Evolutionary conservation across 768 basidiomycete species (phyloP).

Genomic region (Leccinum imitatum): DNA sequence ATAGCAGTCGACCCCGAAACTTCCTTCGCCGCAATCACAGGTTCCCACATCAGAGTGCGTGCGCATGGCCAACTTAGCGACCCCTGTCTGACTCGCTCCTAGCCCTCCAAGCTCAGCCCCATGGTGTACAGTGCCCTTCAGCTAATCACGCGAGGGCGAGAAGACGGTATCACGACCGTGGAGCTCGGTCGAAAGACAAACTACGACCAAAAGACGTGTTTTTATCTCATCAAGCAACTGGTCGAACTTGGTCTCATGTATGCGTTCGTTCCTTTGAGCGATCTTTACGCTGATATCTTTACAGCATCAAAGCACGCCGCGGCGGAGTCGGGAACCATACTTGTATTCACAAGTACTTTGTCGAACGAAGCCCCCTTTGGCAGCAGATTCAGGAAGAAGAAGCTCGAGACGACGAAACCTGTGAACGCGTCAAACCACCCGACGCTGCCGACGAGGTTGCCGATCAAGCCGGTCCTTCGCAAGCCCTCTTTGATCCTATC

Average conservation of each 20-base stretch:
- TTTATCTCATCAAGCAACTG: slow-evolving; percentile 79
- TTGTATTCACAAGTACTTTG: slow-evolving; percentile 83
- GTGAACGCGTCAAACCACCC: slow-evolving; percentile 10
- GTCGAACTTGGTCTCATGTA: slow-evolving; percentile 74
- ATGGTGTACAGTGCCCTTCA: slow-evolving; percentile 86
- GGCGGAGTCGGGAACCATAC: slow-evolving; percentile 77
- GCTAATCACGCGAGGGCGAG: slow-evolving; percentile 78
- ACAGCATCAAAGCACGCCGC: slow-evolving; percentile 72
- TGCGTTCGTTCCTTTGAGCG: slow-evolving; percentile 21
- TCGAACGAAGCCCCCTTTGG: slow-evolving; percentile 74
- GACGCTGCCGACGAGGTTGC: slow-evolving; percentile 24
- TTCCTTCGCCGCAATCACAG: slow-evolving; percentile 77
- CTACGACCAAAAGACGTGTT: slow-evolving; percentile 89
- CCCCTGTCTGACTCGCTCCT: slow-evolving; percentile 11
- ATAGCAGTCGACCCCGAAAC: slow-evolving; percentile 75
- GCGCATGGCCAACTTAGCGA: not conserved
- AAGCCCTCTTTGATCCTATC: slow-evolving; percentile 65
- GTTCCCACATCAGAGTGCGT: slow-evolving; percentile 79
- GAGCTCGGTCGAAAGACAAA: slow-evolving; percentile 73
- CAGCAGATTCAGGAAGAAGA: slow-evolving; percentile 74
- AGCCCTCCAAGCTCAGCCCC: slow-evolving; percentile 80
- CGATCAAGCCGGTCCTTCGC: slow-evolving; percentile 19
- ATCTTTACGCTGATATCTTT: slow-evolving; percentile 3
- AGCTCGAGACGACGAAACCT: slow-evolving; percentile 35
- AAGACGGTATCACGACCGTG: slow-evolving; percentile 74